Percentiles rank a stretch among this genome's conserved stretches.
These are phyloP conservation scores for Aotearoamyces nothofagi DNA, from an alignment of 2,329 filamentous ascomycete species.

Conservation along the genomic window DNA sequence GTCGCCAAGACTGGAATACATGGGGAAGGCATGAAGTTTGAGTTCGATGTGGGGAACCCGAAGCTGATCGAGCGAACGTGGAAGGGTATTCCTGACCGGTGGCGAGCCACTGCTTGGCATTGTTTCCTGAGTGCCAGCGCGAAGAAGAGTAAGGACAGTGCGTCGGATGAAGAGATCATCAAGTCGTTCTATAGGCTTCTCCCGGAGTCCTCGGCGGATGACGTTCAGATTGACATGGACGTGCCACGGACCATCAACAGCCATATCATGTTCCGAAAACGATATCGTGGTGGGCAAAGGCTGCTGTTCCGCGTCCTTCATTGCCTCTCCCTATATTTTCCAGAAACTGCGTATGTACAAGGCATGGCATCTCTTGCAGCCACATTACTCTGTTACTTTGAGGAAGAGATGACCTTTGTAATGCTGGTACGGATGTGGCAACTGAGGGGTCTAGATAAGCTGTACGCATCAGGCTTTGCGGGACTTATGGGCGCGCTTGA, in stretches of 20 bases:
- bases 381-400: constrained; percentile 89
- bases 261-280: constrained; percentile 91
- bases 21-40: constrained; percentile 46
- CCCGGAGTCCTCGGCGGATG: constrained; percentile 63
- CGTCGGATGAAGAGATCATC: constrained; percentile 57
- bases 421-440: constrained; percentile 96
- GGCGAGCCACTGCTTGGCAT: constrained; percentile 89
- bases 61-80: constrained; percentile 85
- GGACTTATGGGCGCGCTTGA: constrained; percentile 75
- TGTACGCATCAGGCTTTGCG: constrained; percentile 74
- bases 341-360: constrained; percentile 87
- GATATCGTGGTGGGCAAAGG: constrained; percentile 85
- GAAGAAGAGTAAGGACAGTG: constrained; percentile 41
- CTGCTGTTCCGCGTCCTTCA: constrained; percentile 87
- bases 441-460: constrained; percentile 66
- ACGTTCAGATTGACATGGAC: constrained; percentile 93
- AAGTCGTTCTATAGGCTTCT: constrained; percentile 60
- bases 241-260: constrained; percentile 88
- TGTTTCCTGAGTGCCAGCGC: constrained; percentile 76
- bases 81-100: constrained; percentile 96
- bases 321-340: constrained; percentile 79
- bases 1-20: constrained; percentile 32
- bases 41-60: constrained; percentile 70
- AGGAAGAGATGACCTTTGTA: constrained; percentile 85
- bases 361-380: constrained; percentile 92